Evolutionary conservation across 371 early-diverging fungal species (phyloP).

Genomic region (Nematocida homosporus): DNA sequence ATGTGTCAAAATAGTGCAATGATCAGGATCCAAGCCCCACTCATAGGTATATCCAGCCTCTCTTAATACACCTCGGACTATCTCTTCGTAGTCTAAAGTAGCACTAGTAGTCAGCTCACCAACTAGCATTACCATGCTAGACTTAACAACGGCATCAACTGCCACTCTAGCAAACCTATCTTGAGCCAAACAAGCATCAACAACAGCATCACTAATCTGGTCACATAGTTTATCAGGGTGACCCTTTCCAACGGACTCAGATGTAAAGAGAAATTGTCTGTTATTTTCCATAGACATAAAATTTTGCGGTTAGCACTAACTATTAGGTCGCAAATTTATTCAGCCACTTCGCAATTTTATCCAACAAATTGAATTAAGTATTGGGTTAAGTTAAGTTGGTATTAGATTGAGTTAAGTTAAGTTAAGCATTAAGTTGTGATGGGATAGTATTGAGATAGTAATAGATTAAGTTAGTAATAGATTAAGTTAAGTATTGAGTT

Average conservation of each 20-base stretch:
- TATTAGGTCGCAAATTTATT: too few relatives aligned
- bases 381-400: too few relatives aligned
- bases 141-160: slow-evolving; percentile 95
- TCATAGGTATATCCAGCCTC: slow-evolving; percentile 89
- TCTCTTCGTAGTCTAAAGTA: slow-evolving; percentile 86
- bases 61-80: slow-evolving; percentile 89
- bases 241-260: slow-evolving; percentile 96
- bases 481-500: too few relatives aligned
- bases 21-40: slow-evolving; percentile 82
- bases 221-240: slow-evolving; percentile 99
- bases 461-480: too few relatives aligned
- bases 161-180: slow-evolving; percentile 95
- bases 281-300: slow-evolving; percentile 12
- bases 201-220: slow-evolving; percentile 91
- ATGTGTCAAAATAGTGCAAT: slow-evolving; percentile 91
- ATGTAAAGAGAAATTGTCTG: slow-evolving; percentile 83
- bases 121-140: slow-evolving; percentile 96
- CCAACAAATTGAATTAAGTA: too few relatives aligned
- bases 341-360: too few relatives aligned
- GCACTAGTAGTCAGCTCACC: slow-evolving; percentile 98
- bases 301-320: too few relatives aligned
- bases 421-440: too few relatives aligned
- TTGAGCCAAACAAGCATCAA: slow-evolving; percentile 82
- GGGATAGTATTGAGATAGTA: too few relatives aligned
- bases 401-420: too few relatives aligned